Base-by-base conservation (phyloP, 73 alveolate genomes). In the Paraurostyla sp. region DNA sequence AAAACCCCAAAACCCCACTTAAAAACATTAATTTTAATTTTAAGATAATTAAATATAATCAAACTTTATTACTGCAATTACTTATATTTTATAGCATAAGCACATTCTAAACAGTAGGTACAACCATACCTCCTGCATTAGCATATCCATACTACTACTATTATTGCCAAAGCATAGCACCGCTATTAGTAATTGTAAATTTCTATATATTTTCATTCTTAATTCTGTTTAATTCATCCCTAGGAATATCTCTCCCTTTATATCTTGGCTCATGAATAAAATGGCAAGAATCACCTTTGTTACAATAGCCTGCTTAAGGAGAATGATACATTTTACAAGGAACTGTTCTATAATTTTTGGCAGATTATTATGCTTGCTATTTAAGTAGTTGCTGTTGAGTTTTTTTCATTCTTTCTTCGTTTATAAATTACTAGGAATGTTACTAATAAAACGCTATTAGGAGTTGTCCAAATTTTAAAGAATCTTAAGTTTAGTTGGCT, bases 241-340 rank as follows among this genome's bases (percentile, higher is more conserved):
- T 73, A 48, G 87, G 87, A 30, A 73, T 73, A 48, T 73, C 87
- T 73, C 87, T 73, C 35, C 87, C 87, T 73, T 73, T 45, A 48
- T 30, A 73, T 29, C 51, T 48, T 9, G 87, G 87, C 59, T 73
- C 87, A 45, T 73, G 87, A 43, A 73, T 45, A 50, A 73, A 73
- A 48, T 73, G 87, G 59, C 87, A 73, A 45, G 87, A 30, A 30
- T 73, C 87, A 11, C 87, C 87, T 50, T 73, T 73, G 48, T 50
- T 73, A 73, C 87, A 73, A 30, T 73, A 73, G 36, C 87, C 87
- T 48, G 71, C 71, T 36, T 73, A 40, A 7, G 82, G 87, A 23
- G 69, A 45, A 33, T 73, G 87, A 73, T 73, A 73, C 73, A 50
- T 73, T 73, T 73, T 73, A 33, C 87, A 73, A 6, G 87, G 71